Evolutionary conservation across 1,284 basidiomycete species (phyloP).

Genomic region (Ganoderma sp.): DNA sequence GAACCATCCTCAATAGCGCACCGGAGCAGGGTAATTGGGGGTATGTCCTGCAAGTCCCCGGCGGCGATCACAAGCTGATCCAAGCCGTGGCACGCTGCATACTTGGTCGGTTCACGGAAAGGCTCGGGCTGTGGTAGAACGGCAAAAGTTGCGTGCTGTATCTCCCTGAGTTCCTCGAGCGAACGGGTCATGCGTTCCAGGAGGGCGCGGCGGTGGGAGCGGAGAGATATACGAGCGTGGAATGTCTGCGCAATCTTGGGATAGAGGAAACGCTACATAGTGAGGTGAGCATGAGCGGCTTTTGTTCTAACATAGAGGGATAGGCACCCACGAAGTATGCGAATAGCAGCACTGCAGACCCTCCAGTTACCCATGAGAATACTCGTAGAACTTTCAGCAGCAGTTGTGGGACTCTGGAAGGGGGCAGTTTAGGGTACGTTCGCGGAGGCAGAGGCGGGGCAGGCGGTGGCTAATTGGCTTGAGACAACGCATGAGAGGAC

Average conservation of each 20-base stretch:
- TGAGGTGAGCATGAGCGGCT: conserved; percentile 5
- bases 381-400: conserved; percentile 54
- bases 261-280: conserved; percentile 63
- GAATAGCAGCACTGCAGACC: conserved; percentile 60
- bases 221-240: conserved; percentile 64
- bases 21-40: conserved; percentile 61
- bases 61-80: conserved; percentile 49
- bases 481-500: conserved; percentile 19
- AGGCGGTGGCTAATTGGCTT: conserved; percentile 50
- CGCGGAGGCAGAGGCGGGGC: conserved; percentile 68
- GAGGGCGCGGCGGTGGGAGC: conserved; percentile 61
- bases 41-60: conserved; percentile 47
- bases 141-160: conserved; percentile 58
- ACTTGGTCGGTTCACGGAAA: conserved; percentile 55
- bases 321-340: conserved; percentile 52
- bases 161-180: conserved; percentile 54
- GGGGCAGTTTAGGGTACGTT: conserved; percentile 73
- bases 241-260: conserved; percentile 66
- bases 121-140: conserved; percentile 59
- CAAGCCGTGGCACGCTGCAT: conserved; percentile 52
- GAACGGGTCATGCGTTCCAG: conserved; percentile 60
- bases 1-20: conserved; percentile 61
- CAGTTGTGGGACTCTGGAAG: conserved; percentile 70
- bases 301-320: background rate
- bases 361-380: conserved; percentile 69